Conservation (phyloP, 2,329 filamentous ascomycete species). For the Drechmeria coniospora region DNA sequence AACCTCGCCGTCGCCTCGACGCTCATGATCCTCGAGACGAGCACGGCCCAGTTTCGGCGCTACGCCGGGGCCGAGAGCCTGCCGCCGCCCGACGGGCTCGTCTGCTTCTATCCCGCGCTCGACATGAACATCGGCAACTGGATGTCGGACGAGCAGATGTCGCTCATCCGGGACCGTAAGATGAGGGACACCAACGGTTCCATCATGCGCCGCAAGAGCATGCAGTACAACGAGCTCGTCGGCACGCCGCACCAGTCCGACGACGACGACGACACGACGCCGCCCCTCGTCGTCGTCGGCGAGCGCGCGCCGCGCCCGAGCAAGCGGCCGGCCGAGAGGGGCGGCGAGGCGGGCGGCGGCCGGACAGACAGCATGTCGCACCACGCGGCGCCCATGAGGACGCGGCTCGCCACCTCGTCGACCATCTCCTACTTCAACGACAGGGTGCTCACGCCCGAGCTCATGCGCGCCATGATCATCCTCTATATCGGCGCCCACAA, state of each 20-base stretch:
- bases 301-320: too few relatives aligned
- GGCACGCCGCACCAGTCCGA: conserved; percentile 72
- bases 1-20: conserved; percentile 50
- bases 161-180: conserved; percentile 71
- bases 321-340: too few relatives aligned
- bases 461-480: conserved; percentile 99
- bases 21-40: conserved; percentile 77
- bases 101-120: conserved; percentile 77
- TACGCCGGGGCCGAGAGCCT: conserved; percentile 33
- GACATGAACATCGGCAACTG: conserved; percentile 98
- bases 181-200: conserved; percentile 63
- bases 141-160: conserved; percentile 99
- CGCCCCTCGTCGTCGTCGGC: conserved; percentile 21
- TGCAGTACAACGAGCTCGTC: conserved; percentile 73
- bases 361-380: conserved; percentile 25
- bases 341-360: conserved; percentile 5
- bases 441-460: conserved; percentile 83
- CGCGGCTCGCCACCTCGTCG: conserved; percentile 83
- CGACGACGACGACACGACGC: conserved; percentile 43
- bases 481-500: conserved; percentile 90
- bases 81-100: conserved; percentile 61
- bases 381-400: conserved; percentile 48
- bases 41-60: conserved; percentile 24
- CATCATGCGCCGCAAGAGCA: conserved; percentile 70
- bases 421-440: conserved; percentile 99